Evolutionary conservation across 257 asterid genomes (phyloP), one percentile per base, ranked within the genome.

Genomic region (Mentha longifolia): DNA sequence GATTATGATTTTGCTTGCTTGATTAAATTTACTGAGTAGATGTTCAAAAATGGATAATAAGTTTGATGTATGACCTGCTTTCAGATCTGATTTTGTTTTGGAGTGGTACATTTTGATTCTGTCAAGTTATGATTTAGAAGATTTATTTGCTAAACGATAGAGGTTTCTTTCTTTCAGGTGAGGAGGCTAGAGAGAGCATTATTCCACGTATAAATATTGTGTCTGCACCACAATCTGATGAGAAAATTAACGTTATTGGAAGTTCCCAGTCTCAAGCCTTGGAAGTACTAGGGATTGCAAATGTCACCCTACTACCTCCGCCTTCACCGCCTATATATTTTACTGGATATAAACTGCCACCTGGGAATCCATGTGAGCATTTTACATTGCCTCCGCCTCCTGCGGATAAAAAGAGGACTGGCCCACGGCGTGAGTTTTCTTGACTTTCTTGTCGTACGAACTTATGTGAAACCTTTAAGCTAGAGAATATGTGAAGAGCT

Each of bases 361-460:
- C 90, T 4, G 98, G 97, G 68, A 90, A 93, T 80, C 95, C 98
- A 33, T 91, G 96, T 61, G 95, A 93, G 78, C 72, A 80, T 82
- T 91, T 93, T 74, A 71, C 91, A 8, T 61, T 93, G 86, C 97
- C 98, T 65, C 98, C 98, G 0, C 98, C 98, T 22, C 97, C 97
- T 45, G 86, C 95, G 19, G 98, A 93, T 61, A 88, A 85, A 49
- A 93, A 93, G 81, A 86, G 94, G 80, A 93, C 85, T 0, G 98
- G 97, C 72, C 97, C 97, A 28, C 97, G 97, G 4, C 88, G 97
- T 89, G 85, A 85, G 98, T 87, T 82, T 67, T 49, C 73, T 72
- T 50, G 62, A 17, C 35, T 51, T 43, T 72, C 42, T 75, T 60
- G 25, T 25, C 31, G 74, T 28, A 15, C 51, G 52, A 60, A 45